A percentile compares a stretch with the other conserved stretches of the same genome.
Conservation (phyloP, 73 alveolate genomes). For the Urostyla sp. region DNA sequence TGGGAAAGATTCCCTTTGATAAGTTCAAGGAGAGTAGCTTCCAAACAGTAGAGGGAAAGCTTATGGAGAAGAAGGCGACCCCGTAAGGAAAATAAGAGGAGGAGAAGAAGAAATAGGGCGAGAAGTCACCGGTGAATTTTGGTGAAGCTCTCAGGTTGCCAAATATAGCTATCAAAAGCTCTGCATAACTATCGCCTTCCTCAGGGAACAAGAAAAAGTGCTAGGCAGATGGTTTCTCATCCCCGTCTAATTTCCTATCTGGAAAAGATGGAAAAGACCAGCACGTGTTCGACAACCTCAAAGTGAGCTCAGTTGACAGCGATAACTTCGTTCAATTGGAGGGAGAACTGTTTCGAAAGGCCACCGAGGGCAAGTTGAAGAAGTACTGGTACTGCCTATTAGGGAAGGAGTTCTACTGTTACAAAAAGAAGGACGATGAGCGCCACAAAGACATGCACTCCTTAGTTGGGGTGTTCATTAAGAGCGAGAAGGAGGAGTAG, state of each 20-base stretch:
- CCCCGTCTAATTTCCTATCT: slow-evolving; percentile 33
- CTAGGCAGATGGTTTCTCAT: slow-evolving; percentile 25
- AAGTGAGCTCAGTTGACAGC: not conserved
- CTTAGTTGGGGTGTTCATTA: slow-evolving; percentile 78
- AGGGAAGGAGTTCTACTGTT: slow-evolving; percentile 65
- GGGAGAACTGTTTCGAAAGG: slow-evolving; percentile 57
- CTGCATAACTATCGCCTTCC: no score
- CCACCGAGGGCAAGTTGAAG: slow-evolving; percentile 58
- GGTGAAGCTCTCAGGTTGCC: slow-evolving; percentile 23
- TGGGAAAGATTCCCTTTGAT: slow-evolving; percentile 29
- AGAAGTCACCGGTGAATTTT: slow-evolving; percentile 5
- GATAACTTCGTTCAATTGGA: slow-evolving; percentile 34
- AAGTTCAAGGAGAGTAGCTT: slow-evolving; percentile 20
- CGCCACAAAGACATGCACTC: slow-evolving; percentile 85
- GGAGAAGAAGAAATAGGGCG: slow-evolving; percentile 9
- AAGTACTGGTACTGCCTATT: slow-evolving; percentile 63
- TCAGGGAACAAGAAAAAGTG: slow-evolving; percentile 1
- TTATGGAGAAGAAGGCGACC: not conserved
- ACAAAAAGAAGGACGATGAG: slow-evolving; percentile 73
- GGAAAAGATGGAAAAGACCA: not conserved
- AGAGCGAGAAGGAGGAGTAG: slow-evolving; percentile 77
- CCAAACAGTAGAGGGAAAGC: slow-evolving; percentile 45
- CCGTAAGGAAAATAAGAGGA: slow-evolving; percentile 15
- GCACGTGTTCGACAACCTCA: slow-evolving; percentile 26
- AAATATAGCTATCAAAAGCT: slow-evolving; percentile 13